Evolutionary conservation across 495 filamentous ascomycete species (phyloP), one percentile per base, ranked within the genome.

Genomic region (Pseudevernia furfuracea): DNA sequence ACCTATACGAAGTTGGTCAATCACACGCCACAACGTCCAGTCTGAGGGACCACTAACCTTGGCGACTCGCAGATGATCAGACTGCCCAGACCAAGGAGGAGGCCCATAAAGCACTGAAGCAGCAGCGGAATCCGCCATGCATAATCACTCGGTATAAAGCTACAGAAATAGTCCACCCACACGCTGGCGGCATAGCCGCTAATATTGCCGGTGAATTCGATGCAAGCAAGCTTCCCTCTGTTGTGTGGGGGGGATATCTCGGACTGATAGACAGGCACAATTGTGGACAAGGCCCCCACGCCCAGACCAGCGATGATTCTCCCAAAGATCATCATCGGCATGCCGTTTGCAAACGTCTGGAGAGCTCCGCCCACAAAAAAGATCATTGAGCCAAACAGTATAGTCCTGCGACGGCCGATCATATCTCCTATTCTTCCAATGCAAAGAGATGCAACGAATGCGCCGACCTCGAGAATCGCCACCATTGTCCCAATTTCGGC

Each of bases 91-190:
- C 84, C 92, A 30, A 97, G 83, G 39, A 97, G 76, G 25, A 84
- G 78, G 44, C 95, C 94, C 91, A 98, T 97, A 23, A 95, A 76
- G 71, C 92, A 96, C 73, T 98, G 95, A 83, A 96, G 91, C 23
- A 96, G 76, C 44, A 98, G 77, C 11, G 94, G 94, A 55, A 97
- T 63, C 17, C 94, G 89, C 94, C 95, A 98, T 9, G 94, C 89
- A 76, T 88, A 84, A 70, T 97, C 78, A 69, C 81, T 88, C 58
- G 89, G 70, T 71, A 98, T 97, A 73, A 83, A 97, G 62, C 89
- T 93, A 76, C 93, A 97, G 67, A 92, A 91, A 73, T 97, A 98
- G 76, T 97, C 94, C 1, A 97, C 92, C 94, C 94, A 98, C 12
- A 98, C 94, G 68, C 92, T 96, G 58, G 91, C 89, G 57, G 91